Evolutionary conservation across 2,329 filamentous ascomycete species (phyloP).

Genomic region (Sclerotinia spermophila): DNA sequence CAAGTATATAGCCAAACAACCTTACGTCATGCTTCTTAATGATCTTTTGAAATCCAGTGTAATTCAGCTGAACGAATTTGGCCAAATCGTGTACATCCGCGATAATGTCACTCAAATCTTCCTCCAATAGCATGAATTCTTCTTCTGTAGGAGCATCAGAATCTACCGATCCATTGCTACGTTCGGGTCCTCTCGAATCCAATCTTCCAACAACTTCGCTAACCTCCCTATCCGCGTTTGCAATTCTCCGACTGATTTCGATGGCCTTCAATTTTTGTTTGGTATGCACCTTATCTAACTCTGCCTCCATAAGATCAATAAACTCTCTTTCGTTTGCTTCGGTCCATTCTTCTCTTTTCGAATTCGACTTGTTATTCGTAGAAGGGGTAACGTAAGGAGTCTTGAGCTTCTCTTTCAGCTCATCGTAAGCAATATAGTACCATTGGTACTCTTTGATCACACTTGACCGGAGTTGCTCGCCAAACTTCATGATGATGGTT

Average conservation of each 20-base stretch:
- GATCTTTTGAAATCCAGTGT: slow-evolving; percentile 99
- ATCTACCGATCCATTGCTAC: slow-evolving; percentile 32
- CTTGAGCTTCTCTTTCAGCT: slow-evolving; percentile 83
- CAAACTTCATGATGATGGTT: slow-evolving; percentile 73
- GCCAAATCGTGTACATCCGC: slow-evolving; percentile 96
- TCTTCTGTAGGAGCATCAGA: slow-evolving; percentile 69
- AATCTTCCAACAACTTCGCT: slow-evolving; percentile 77
- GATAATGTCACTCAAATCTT: slow-evolving; percentile 95
- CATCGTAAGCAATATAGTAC: slow-evolving; percentile 98
- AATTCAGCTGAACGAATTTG: slow-evolving; percentile 98
- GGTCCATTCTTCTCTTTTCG: slow-evolving; percentile 67
- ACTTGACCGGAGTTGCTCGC: slow-evolving; percentile 92
- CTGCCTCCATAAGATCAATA: slow-evolving; percentile 78
- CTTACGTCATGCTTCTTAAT: slow-evolving; percentile 98
- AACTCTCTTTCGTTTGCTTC: slow-evolving; percentile 91
- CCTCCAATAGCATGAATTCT: slow-evolving; percentile 89
- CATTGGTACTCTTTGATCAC: slow-evolving; percentile 96
- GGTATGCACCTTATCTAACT: slow-evolving; percentile 95
- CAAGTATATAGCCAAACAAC: slow-evolving; percentile 23
- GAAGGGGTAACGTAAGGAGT: slow-evolving; percentile 57
- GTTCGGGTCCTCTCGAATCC: slow-evolving; percentile 55
- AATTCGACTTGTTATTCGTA: slow-evolving; percentile 45
- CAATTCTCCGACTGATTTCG: slow-evolving; percentile 89
- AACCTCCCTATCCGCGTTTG: slow-evolving; percentile 84
- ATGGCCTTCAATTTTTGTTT: slow-evolving; percentile 97